phyloP scores from a whole-genome alignment of 495 filamentous ascomycete genomes.

The Rhypophila decipiens region DNA sequence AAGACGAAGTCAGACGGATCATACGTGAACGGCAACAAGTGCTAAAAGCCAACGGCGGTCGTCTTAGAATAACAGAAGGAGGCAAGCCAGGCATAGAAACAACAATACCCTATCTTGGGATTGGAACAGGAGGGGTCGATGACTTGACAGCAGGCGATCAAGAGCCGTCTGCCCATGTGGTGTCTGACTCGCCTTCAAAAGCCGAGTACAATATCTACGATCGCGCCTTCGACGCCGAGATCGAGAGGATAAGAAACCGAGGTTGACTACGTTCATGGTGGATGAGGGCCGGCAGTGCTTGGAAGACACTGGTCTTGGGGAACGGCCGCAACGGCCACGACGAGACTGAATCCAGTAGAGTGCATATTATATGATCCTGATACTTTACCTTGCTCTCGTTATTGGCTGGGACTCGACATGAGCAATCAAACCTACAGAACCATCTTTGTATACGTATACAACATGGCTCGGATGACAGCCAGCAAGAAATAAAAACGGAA shows the following conservation, averaged over 20 bases:
- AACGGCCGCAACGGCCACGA: too few species aligned
- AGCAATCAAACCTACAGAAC: too few species aligned
- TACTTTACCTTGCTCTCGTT: too few species aligned
- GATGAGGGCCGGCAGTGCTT: too few species aligned
- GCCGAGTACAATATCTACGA: constrained; percentile 85
- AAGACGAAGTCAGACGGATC: constrained; percentile 33
- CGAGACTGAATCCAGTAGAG: too few species aligned
- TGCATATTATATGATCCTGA: too few species aligned
- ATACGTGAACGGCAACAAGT: constrained; percentile 31
- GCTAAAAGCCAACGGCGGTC: constrained; percentile 16
- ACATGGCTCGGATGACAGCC: too few species aligned
- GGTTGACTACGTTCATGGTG: too few species aligned
- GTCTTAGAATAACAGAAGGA: not conserved
- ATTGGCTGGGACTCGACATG: too few species aligned
- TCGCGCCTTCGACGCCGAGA: constrained; percentile 73
- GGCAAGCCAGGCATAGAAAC: constrained; percentile 33
- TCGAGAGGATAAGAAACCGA: constrained; percentile 73
- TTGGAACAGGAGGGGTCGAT: constrained; percentile 56
- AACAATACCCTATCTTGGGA: constrained; percentile 63
- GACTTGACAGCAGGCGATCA: constrained; percentile 17
- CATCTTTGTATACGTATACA: too few species aligned
- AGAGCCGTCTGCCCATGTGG: constrained; percentile 35
- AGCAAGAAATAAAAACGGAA: too few species aligned
- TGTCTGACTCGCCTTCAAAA: constrained; percentile 76
- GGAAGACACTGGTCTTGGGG: too few species aligned